Evolutionary conservation across 331 rosid genomes (phyloP), one percentile per base, ranked within the genome.

Genomic region (Prunus yedoensis): DNA sequence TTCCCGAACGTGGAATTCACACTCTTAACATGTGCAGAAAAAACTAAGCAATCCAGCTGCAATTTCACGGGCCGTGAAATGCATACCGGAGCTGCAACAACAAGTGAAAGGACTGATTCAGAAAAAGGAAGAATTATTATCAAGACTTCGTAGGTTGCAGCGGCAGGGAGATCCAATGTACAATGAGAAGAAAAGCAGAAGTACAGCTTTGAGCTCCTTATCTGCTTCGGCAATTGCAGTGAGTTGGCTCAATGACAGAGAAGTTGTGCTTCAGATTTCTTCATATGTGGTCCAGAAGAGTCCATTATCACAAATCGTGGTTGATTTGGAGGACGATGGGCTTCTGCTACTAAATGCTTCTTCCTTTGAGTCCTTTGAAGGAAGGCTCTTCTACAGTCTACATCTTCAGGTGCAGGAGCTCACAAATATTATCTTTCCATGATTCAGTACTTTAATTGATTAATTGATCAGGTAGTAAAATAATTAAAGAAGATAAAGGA

Each of bases 21-120:
- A 30, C 35, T 32, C 35, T 32, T 32, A 32, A 32, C 35, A 4
- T 28, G 6, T 71, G 70, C 86, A 91, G 92, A 87, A 82, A 78
- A 87, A 82, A 43, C 57, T 89, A 57, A 91, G 92, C 69, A 86
- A 83, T 73, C 93, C 91, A 0, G 68, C 77, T 0, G 89, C 92
- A 76, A 85, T 87, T 76, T 77, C 90, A 4, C 72, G 73, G 4
- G 89, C 79, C 4, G 11, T 86, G 35, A 88, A 86, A 18, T 86
- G 86, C 84, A 77, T 89, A 65, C 97, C 92, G 0, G 89, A 86
- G 68, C 71, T 91, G 35, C 90, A 85, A 66, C 47, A 82, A 52
- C 77, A 88, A 54, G 85, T 89, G 59, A 85, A 88, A 71, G 83
- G 43, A 47, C 71, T 88, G 17, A 56, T 23, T 15, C 80, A 16